Percentiles rank a stretch among this genome's conserved stretches.
phyloP scores from a whole-genome alignment of 768 basidiomycete species.

The Boletus rufocinnamomeus region DNA sequence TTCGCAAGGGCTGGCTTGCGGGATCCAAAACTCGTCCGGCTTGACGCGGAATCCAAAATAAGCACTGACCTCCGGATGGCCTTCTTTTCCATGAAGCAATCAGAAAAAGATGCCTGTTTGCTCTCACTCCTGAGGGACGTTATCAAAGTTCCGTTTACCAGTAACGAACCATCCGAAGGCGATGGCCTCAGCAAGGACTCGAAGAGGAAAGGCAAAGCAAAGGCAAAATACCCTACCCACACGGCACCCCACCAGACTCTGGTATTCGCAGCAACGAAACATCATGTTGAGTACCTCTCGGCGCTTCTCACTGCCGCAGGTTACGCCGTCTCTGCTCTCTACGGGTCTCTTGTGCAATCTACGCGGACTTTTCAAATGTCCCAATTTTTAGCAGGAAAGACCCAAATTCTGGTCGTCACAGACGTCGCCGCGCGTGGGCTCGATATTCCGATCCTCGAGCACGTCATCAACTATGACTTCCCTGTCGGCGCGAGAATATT shows the following conservation, averaged over 20 bases:
- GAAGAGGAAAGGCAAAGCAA: constrained; percentile 54
- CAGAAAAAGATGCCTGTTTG: constrained; percentile 92
- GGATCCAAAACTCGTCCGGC: constrained; percentile 92
- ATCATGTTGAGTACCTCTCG: constrained; percentile 94
- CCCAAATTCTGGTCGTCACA: constrained; percentile 90
- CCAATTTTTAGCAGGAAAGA: constrained; percentile 76
- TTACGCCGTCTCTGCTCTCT: constrained; percentile 91
- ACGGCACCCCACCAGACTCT: constrained; percentile 88
- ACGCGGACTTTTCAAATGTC: constrained; percentile 91
- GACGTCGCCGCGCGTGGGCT: constrained; percentile 98
- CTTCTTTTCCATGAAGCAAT: constrained; percentile 89
- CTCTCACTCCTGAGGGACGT: constrained; percentile 83
- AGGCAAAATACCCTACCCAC: constrained; percentile 45
- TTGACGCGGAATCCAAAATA: constrained; percentile 96
- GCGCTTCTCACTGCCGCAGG: constrained; percentile 76
- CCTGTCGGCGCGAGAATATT: constrained; percentile 93
- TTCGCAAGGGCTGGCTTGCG: constrained; percentile 97
- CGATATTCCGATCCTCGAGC: constrained; percentile 94
- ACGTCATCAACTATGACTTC: constrained; percentile 98
- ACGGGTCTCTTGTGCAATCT: constrained; percentile 91
- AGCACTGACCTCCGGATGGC: constrained; percentile 92
- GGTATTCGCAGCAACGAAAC: constrained; percentile 95
- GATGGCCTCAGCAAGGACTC: constrained; percentile 36
- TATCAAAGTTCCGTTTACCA: constrained; percentile 73
- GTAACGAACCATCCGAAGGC: constrained; percentile 25